A percentile compares a stretch with the other conserved stretches of the same genome.
Evolutionary conservation across 2,329 filamentous ascomycete species (phyloP).

Genomic region (Botrytis elliptica): DNA sequence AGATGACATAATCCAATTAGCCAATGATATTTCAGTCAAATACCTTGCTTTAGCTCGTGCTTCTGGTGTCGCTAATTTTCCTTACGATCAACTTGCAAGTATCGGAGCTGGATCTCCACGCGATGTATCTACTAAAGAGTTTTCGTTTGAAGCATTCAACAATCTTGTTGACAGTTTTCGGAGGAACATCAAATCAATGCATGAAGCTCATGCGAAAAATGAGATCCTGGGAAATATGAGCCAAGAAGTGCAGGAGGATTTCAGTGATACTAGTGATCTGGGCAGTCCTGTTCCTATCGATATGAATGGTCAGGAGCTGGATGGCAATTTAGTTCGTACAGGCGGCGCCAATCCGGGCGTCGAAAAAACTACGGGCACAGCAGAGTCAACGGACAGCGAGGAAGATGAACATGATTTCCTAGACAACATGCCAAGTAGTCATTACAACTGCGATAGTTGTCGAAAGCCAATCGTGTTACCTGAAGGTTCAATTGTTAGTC

Average conservation of each 20-base stretch:
- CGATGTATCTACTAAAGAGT: not conserved
- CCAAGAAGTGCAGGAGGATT: not conserved
- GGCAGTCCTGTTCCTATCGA: not conserved
- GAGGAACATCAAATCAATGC: not conserved
- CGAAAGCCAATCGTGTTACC: conserved; percentile 7
- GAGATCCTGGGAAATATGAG: not conserved
- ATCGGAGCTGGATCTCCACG: too few species aligned
- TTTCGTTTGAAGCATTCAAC: not conserved
- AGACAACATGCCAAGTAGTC: not conserved
- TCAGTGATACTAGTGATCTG: not conserved
- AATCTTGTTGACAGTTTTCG: not conserved
- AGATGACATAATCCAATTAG: not conserved
- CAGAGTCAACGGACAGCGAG: not conserved
- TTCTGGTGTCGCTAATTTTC: not conserved
- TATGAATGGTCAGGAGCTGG: not conserved
- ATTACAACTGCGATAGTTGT: conserved; percentile 12
- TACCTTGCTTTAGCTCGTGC: not conserved
- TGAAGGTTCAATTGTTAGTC: not conserved
- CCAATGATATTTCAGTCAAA: not conserved
- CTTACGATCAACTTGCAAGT: not conserved
- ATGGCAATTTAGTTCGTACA: too few species aligned
- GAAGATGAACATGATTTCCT: not conserved
- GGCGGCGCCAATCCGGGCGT: not conserved
- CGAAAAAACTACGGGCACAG: not conserved
- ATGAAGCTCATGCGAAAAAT: not conserved